Evolutionary conservation across 495 filamentous ascomycete species (phyloP).

Genomic region (Staphylotrichum longicolle): DNA sequence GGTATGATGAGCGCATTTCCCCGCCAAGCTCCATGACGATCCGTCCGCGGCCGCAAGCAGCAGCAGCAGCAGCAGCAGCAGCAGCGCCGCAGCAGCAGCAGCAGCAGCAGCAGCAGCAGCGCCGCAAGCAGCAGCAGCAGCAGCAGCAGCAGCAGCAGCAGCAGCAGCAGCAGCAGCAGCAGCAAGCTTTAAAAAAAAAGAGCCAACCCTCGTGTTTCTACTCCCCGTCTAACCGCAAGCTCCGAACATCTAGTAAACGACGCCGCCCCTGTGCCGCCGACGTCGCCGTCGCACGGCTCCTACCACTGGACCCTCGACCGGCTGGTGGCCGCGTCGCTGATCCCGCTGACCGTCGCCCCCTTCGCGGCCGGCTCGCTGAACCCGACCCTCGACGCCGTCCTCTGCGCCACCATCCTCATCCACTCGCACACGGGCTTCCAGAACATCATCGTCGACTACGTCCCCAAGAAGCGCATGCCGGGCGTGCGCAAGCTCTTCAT

Average conservation of each 20-base stretch:
- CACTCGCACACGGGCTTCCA: conserved; percentile 96
- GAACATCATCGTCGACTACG: conserved; percentile 85
- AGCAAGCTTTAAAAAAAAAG: no score
- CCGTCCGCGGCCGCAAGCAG: conserved; percentile 7
- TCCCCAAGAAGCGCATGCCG: conserved; percentile 70
- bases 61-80: no score
- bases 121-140: no score
- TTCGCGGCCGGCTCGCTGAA: conserved; percentile 90
- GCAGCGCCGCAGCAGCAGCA: no score
- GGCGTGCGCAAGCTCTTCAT: conserved; percentile 59
- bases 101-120: no score
- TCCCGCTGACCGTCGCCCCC: conserved; percentile 85
- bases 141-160: no score
- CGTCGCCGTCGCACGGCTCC: conserved; percentile 76
- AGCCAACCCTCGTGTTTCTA: background rate
- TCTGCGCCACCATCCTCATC: conserved; percentile 79
- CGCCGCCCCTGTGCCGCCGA: conserved; percentile 67
- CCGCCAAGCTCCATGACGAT: conserved; percentile 1
- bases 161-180: no score
- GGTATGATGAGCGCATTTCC: conserved; percentile 57
- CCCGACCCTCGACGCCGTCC: conserved; percentile 79
- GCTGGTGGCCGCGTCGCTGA: conserved; percentile 67
- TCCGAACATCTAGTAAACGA: conserved; percentile 68
- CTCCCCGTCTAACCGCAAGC: conserved; percentile 13
- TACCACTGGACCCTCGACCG: conserved; percentile 99